phyloP scores from a whole-genome alignment of 495 filamentous ascomycete genomes.

The Coniosporium apollinis region DNA sequence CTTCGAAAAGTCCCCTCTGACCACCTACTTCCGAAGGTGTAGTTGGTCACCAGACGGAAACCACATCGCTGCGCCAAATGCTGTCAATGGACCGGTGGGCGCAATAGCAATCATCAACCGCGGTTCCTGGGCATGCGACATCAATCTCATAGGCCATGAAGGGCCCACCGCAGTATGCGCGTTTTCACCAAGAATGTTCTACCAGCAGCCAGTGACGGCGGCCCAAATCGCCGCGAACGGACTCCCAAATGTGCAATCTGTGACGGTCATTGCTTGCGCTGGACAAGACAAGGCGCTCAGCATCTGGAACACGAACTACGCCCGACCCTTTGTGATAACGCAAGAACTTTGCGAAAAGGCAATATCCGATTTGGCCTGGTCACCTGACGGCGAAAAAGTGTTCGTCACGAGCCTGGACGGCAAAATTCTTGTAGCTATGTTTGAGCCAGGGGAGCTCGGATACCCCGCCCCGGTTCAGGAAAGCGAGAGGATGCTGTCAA shows the following conservation, averaged over 20 bases:
- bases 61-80: conserved; percentile 93
- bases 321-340: conserved; percentile 70
- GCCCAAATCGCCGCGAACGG: conserved; percentile 29
- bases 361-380: conserved; percentile 89
- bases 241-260: conserved; percentile 31
- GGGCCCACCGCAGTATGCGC: conserved; percentile 92
- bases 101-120: conserved; percentile 92
- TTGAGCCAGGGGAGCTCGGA: conserved; percentile 57
- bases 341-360: conserved; percentile 81
- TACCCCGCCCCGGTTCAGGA: conserved; percentile 61
- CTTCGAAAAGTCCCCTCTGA: conserved; percentile 76
- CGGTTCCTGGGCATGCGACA: conserved; percentile 85
- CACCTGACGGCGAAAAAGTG: conserved; percentile 72
- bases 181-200: conserved; percentile 85
- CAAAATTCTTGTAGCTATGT: conserved; percentile 57
- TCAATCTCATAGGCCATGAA: conserved; percentile 94
- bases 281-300: conserved; percentile 91
- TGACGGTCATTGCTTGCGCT: conserved; percentile 91
- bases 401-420: conserved; percentile 81
- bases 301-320: conserved; percentile 93
- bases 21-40: conserved; percentile 90
- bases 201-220: conserved; percentile 38
- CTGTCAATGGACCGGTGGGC: conserved; percentile 90
- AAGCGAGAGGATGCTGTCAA: conserved; percentile 81
- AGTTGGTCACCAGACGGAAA: conserved; percentile 96